Evolutionary conservation across 129 eudicot genomes (phyloP).

Genomic region (Saposhnikovia divaricata): DNA sequence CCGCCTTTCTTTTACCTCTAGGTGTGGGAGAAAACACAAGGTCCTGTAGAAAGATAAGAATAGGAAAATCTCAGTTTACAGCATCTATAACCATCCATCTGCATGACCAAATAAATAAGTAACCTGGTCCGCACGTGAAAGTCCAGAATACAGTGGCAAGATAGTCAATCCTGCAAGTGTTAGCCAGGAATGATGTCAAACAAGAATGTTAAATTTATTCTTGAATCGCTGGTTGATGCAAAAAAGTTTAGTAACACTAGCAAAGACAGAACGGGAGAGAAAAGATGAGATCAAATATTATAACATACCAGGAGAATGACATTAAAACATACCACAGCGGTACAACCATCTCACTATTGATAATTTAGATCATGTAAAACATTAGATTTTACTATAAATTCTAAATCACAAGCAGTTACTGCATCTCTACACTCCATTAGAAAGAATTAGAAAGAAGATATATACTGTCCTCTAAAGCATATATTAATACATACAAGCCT

Average conservation of each 20-base stretch:
- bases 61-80: background rate
- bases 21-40: conserved; percentile 89
- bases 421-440: background rate
- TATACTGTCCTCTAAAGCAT: background rate
- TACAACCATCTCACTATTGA: background rate
- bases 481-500: too few species aligned
- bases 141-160: conserved; percentile 94
- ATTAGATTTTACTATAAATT: background rate
- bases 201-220: background rate
- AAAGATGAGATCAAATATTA: background rate
- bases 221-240: conserved; percentile 1
- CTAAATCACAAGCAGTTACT: background rate
- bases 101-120: background rate
- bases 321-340: background rate
- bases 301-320: background rate
- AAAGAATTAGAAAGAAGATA: background rate
- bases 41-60: conserved; percentile 43
- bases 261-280: background rate
- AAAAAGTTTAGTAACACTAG: background rate
- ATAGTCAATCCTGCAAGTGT: conserved; percentile 59
- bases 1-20: conserved; percentile 91
- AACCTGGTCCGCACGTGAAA: conserved; percentile 95
- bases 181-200: conserved; percentile 6
- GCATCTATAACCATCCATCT: background rate
- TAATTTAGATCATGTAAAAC: background rate